Evolutionary conservation across 768 basidiomycete genomes (phyloP).

Genomic region (Nidula microcarpa): DNA sequence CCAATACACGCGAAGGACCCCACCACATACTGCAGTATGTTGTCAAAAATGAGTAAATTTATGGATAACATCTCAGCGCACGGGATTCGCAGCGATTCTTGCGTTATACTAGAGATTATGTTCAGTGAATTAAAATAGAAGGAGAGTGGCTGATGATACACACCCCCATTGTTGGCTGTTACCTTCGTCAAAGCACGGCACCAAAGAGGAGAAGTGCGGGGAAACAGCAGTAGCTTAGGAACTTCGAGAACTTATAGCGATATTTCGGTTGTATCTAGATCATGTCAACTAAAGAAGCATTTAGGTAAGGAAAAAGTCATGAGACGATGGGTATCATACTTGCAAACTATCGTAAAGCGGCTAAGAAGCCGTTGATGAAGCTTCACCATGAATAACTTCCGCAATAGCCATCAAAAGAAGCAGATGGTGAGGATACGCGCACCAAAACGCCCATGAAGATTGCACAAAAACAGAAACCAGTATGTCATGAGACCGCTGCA

Average conservation of each 20-base stretch:
- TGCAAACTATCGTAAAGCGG: background rate
- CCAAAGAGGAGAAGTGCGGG: no score
- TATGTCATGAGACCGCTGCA: background rate
- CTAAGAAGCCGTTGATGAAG: background rate
- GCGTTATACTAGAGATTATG: slow-evolving; percentile 21
- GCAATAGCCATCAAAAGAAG: background rate
- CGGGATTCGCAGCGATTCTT: slow-evolving; percentile 25
- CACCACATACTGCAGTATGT: slow-evolving; percentile 55
- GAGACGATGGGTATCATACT: background rate
- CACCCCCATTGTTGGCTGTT: slow-evolving; percentile 4
- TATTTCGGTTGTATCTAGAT: background rate
- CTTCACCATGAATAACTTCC: background rate
- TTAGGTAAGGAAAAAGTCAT: background rate
- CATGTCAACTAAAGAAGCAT: background rate
- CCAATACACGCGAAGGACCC: slow-evolving; percentile 82
- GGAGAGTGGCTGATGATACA: background rate
- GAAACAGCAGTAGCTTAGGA: no score
- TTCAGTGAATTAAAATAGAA: background rate
- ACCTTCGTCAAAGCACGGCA: no score
- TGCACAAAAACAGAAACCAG: background rate
- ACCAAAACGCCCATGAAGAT: background rate
- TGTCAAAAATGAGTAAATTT: background rate
- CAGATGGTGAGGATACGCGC: background rate
- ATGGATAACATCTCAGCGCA: slow-evolving; percentile 1
- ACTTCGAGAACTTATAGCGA: no score